Evolutionary conservation across 495 filamentous ascomycete species (phyloP).

Genomic region (Penicillium soppii): DNA sequence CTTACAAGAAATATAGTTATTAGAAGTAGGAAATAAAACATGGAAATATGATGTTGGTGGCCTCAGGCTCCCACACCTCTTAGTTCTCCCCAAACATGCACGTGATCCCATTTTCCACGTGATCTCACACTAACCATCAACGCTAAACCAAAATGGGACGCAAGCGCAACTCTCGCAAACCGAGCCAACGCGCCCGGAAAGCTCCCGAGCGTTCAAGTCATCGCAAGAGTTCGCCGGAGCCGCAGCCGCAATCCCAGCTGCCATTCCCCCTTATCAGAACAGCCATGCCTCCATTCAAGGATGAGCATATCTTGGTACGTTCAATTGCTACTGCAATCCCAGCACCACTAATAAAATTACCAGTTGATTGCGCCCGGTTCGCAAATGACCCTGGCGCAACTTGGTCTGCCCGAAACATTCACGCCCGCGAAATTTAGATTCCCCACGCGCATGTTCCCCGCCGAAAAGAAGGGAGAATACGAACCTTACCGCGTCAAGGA

Average conservation of each 20-base stretch:
- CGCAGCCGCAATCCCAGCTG: slow-evolving; percentile 5
- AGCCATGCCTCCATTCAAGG: slow-evolving; percentile 71
- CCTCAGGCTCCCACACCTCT: background rate
- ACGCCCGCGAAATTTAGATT: slow-evolving; percentile 80
- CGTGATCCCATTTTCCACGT: too few species aligned
- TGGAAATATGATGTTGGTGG: background rate
- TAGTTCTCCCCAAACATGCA: too few species aligned
- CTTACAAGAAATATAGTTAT: too few species aligned
- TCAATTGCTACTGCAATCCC: background rate
- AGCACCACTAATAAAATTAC: slow-evolving; percentile 1
- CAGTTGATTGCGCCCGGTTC: slow-evolving; percentile 94
- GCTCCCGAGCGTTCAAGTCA: slow-evolving; percentile 17
- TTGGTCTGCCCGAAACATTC: slow-evolving; percentile 87
- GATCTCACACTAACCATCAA: background rate
- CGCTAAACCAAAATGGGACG: slow-evolving; percentile 21
- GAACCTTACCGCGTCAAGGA: slow-evolving; percentile 80
- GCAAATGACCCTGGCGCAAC: slow-evolving; percentile 88
- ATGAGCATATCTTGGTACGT: slow-evolving; percentile 72
- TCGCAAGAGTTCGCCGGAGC: too few species aligned
- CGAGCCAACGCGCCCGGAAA: slow-evolving; percentile 14
- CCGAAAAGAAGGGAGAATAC: slow-evolving; percentile 73
- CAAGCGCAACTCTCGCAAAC: slow-evolving; percentile 12
- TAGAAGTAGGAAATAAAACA: too few species aligned
- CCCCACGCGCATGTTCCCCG: slow-evolving; percentile 90
- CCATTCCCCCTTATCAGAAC: background rate